These are phyloP conservation scores for Naganishia kalamii DNA, from an alignment of 768 basidiomycete genomes.

Conservation along the genomic window DNA sequence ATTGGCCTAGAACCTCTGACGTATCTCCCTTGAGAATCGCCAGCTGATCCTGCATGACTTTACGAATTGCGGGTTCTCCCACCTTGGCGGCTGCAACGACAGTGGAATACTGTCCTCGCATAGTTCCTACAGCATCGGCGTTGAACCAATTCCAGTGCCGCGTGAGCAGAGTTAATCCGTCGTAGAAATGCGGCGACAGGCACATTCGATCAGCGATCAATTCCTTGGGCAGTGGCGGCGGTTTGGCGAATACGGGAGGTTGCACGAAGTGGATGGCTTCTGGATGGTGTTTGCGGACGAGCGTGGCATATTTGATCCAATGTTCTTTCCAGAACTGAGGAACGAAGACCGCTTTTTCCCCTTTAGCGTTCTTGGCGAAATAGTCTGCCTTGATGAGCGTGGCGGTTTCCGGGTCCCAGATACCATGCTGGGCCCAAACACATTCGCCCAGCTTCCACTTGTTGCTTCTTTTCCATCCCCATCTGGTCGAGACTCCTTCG, in stretches of 20 bases:
- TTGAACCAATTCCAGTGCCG: slow-evolving; percentile 72
- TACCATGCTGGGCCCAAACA: slow-evolving; percentile 79
- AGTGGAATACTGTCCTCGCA: slow-evolving; percentile 63
- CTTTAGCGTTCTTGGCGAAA: slow-evolving; percentile 53
- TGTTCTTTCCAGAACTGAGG: slow-evolving; percentile 66
- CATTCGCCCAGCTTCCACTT: slow-evolving; percentile 45
- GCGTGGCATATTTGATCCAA: slow-evolving; percentile 42
- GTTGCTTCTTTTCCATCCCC: slow-evolving; percentile 74
- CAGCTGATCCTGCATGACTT: slow-evolving; percentile 72
- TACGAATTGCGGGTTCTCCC: slow-evolving; percentile 72
- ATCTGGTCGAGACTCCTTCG: slow-evolving; percentile 52
- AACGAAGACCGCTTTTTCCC: slow-evolving; percentile 58
- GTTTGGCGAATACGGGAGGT: slow-evolving; percentile 78
- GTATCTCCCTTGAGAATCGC: slow-evolving; percentile 74
- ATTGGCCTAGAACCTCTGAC: slow-evolving; percentile 10
- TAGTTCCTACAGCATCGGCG: slow-evolving; percentile 62
- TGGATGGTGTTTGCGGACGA: slow-evolving; percentile 57
- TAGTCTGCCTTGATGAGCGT: slow-evolving; percentile 66
- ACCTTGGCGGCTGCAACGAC: slow-evolving; percentile 67
- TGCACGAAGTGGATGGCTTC: slow-evolving; percentile 84
- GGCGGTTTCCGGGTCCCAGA: slow-evolving; percentile 72
- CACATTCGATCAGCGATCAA: slow-evolving; percentile 61
- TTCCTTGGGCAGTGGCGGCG: slow-evolving; percentile 59
- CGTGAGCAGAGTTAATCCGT: slow-evolving; percentile 86
- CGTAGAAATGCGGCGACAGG: slow-evolving; percentile 85